A percentile compares a stretch with the other conserved stretches of the same genome.
Evolutionary conservation across 805 yeast species (phyloP).

Genomic region (Candida easanensis): DNA sequence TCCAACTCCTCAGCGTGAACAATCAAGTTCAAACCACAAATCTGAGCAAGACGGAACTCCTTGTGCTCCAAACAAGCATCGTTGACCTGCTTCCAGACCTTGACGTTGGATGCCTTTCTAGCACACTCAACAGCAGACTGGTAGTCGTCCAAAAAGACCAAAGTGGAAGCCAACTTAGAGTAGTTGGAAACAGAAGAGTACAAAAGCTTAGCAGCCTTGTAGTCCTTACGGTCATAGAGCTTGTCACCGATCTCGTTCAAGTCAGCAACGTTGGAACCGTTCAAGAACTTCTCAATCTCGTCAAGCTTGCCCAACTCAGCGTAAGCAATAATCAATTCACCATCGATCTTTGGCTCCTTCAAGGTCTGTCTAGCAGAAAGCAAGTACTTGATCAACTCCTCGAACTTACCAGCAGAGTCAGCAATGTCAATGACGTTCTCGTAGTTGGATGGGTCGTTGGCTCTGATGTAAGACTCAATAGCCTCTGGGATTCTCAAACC

Average conservation of each 20-base stretch:
- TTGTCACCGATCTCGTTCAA: conserved; percentile 90
- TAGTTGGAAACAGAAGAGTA: conserved; percentile 87
- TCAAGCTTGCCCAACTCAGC: conserved; percentile 72
- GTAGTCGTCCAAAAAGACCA: conserved; percentile 87
- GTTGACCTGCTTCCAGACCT: conserved; percentile 97
- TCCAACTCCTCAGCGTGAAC: conserved; percentile 97
- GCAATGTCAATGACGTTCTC: conserved; percentile 92
- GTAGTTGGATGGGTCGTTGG: conserved; percentile 87
- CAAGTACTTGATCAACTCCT: conserved; percentile 83
- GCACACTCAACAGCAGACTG: conserved; percentile 99
- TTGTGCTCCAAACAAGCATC: conserved; percentile 93
- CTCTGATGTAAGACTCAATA: conserved; percentile 85
- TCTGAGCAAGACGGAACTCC: conserved; percentile 96
- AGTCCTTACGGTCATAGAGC: conserved; percentile 75
- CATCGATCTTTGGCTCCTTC: conserved; percentile 91
- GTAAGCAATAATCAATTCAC: conserved; percentile 83
- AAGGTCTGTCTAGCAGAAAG: conserved; percentile 87
- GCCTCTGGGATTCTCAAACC: conserved; percentile 92
- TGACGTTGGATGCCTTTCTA: conserved; percentile 90
- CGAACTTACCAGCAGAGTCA: conserved; percentile 94
- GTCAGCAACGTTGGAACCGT: conserved; percentile 90
- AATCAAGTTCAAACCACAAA: conserved; percentile 95
- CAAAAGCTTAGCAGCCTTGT: conserved; percentile 89
- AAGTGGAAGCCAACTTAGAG: conserved; percentile 94
- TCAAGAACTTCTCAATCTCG: conserved; percentile 82